Conservation (phyloP, 176 grass and related monocot species). For the Avena sativa region DNA sequence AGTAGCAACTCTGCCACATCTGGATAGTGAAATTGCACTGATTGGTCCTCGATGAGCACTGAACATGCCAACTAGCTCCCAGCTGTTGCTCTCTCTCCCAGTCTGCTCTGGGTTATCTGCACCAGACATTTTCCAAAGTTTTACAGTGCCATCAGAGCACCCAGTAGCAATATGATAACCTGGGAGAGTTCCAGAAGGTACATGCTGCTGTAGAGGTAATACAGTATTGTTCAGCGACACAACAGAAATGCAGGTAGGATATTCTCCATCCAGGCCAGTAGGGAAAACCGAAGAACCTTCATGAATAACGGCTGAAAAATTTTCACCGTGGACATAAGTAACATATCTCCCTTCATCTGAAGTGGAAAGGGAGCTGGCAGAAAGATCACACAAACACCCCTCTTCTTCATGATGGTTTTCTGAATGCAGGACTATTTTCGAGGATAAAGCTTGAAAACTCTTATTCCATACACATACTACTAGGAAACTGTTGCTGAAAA, state of each 20-base stretch:
- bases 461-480: slow-evolving; percentile 79
- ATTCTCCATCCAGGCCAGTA: slow-evolving; percentile 48
- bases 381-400: slow-evolving; percentile 50
- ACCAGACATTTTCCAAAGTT: slow-evolving; percentile 77
- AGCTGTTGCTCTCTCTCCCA: slow-evolving; percentile 53
- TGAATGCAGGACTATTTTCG: slow-evolving; percentile 67
- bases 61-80: slow-evolving; percentile 81
- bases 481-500: slow-evolving; percentile 67
- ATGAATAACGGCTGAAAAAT: slow-evolving; percentile 55
- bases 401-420: slow-evolving; percentile 47
- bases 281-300: slow-evolving; percentile 67
- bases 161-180: slow-evolving; percentile 89
- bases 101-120: slow-evolving; percentile 45
- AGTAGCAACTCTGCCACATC: slow-evolving; percentile 79
- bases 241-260: slow-evolving; percentile 70
- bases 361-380: slow-evolving; percentile 41
- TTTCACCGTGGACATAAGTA: slow-evolving; percentile 57
- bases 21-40: slow-evolving; percentile 63
- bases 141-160: slow-evolving; percentile 70
- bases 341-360: slow-evolving; percentile 54
- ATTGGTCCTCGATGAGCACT: slow-evolving; percentile 65
- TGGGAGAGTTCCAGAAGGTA: slow-evolving; percentile 41
- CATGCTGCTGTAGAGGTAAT: slow-evolving; percentile 61
- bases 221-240: slow-evolving; percentile 49
- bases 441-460: slow-evolving; percentile 69